Base-by-base conservation (phyloP, 108 stramenopile genomes). In the Skeletonema marinoi region DNA sequence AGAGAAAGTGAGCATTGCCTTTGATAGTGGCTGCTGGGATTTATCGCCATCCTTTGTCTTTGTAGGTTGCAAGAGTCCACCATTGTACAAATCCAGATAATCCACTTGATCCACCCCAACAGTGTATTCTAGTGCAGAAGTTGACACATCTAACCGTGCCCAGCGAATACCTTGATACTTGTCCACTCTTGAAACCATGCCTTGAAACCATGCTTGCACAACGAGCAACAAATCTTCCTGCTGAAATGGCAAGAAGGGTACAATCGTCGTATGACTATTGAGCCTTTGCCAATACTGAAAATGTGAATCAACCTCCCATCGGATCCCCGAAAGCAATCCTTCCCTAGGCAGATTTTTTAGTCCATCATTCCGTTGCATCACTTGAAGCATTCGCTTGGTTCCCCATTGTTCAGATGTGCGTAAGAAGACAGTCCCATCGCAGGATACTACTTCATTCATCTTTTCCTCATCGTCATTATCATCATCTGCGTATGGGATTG, bases 161-260 rank as follows among this genome's bases (percentile, higher is more conserved):
- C 81, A 82, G 38, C 30, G 65, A 42, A 68, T 14, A 33, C 33
- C 74, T 48, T 62, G 64, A 44, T 71, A 54, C 42, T 66, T 66
- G 11, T 44, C 25, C 48, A 36, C 36, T 41, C n/a, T n/a, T n/a
- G n/a, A n/a, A n/a, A n/a, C n/a, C n/a, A n/a, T n/a, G n/a, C n/a
- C n/a, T 33, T 75, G 65, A 56, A 82, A 21, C 71, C 63, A 65
- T 32, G 39, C 5, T 30, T 68, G 42, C 33, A 82, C 31, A 10
- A 82, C 66, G 9, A 74, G 71, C 42, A 51, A 56, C 14, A 82
- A 54, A 58, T 82, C 81, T 16, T 71, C 74, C 35, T 64, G 64
- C 63, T 75, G 81, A 71, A 82, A 75, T 29, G 81, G 81, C 19
- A 82, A 65, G 39, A 75, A 59, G 17, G 81, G 81, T 31, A 56